Base-by-base conservation (phyloP, 2,329 filamentous ascomycete genomes). In the Xenosphaeropsis pyriputrescens region DNA sequence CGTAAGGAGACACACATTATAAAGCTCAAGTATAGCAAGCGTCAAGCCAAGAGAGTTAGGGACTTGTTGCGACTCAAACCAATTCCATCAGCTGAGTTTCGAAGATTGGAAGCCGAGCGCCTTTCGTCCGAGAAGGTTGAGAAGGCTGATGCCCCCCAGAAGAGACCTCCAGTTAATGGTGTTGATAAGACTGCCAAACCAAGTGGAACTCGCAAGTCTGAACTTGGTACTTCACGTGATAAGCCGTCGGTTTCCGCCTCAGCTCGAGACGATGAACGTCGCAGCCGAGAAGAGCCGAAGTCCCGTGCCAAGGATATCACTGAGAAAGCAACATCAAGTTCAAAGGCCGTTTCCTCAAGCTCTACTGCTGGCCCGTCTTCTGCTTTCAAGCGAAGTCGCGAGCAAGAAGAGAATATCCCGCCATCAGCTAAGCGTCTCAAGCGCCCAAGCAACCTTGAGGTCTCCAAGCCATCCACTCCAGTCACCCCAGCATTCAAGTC, bases 401-500 rank as follows among this genome's bases (percentile, higher is more conserved):
- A 47, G 9, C 44, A n/a, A 19, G 52, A 47, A 26, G 52, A 52
- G 31, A 40, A 46, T 29, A 40, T 45, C 18, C 49, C 51, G 18
- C 49, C 53, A 5, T 37, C 51, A 14, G 39, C 43, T 18, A 62
- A 60, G 39, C 56, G 57, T 33, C 41, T 49, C 16, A 65, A 58
- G 43, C 49, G 49, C 32, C 43, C 51, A 2, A 52, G 51, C n/a
- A 42, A 37, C 22, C 35, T 52, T n/a, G 41, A 50, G n/a, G 35
- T 49, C n/a, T 31, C 46, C 6, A 62, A 59, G 41, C 44, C 58
- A 16, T 50, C 51, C 33, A 61, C 58, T 6, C 55, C 61, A 12
- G 44, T 55, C n/a, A 50, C 53, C 16, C 42, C 51, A 34, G 41
- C 54, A 3, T 49, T 51, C 29, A 60, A 52, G 39, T 54, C 58